A percentile compares a stretch with the other conserved stretches of the same genome.
These are phyloP conservation scores for Globisporangium paroecandrum DNA, from an alignment of 352 stramenopile genomes.

Conservation along the genomic window DNA sequence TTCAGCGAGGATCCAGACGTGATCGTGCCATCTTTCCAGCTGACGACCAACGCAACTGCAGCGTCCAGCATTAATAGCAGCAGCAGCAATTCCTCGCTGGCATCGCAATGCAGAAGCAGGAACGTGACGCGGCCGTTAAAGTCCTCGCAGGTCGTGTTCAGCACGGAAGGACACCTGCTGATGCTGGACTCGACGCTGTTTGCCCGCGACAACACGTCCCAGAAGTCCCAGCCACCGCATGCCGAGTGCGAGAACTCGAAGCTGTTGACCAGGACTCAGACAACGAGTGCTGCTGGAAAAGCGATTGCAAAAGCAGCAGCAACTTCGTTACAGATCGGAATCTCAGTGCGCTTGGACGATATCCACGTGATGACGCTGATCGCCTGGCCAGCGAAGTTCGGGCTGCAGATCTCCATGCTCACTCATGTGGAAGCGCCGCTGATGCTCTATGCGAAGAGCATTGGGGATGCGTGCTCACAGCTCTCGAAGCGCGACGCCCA, in stretches of 20 bases:
- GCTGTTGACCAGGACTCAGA: conserved; percentile 20
- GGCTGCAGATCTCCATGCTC: conserved; percentile 35
- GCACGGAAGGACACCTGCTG: conserved; percentile 78
- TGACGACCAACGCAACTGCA: conserved; percentile 9
- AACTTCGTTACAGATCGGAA: conserved; percentile 35
- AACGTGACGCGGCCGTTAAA: conserved; percentile 40
- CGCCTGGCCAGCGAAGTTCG: conserved; percentile 67
- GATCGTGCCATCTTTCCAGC: conserved; percentile 48
- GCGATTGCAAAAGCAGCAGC: background rate
- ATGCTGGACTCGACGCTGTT: conserved; percentile 64
- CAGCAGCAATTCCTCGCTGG: conserved; percentile 1
- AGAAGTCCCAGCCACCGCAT: conserved; percentile 8
- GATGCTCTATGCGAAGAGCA: conserved; percentile 32
- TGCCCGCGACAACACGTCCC: conserved; percentile 11
- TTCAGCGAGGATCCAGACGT: conserved; percentile 92
- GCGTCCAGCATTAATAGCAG: background rate
- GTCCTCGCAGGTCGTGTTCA: conserved; percentile 74
- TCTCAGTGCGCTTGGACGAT: conserved; percentile 59
- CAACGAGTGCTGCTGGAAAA: background rate
- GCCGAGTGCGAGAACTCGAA: conserved; percentile 57
- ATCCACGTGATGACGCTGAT: conserved; percentile 65
- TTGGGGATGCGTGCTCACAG: conserved; percentile 47
- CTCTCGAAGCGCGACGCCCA: conserved; percentile 18
- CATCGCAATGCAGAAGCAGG: background rate
- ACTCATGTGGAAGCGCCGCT: conserved; percentile 57